Evolutionary conservation across 768 basidiomycete species (phyloP).

Genomic region (Flagelloscypha sp.): DNA sequence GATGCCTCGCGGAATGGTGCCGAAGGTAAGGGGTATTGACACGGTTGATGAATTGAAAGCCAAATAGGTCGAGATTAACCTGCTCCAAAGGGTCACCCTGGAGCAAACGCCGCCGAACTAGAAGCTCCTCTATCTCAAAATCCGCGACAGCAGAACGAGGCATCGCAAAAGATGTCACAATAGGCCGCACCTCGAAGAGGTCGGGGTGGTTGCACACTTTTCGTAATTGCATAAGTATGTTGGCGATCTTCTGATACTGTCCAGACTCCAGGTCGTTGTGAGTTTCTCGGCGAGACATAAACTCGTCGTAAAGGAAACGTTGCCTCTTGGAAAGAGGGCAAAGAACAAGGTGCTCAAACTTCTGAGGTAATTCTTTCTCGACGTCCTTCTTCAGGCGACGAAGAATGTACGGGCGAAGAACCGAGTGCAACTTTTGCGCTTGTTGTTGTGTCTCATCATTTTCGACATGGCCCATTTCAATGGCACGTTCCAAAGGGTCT

Average conservation of each 20-base stretch:
- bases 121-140: conserved; percentile 81
- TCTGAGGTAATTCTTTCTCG: conserved; percentile 90
- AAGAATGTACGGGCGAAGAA: conserved; percentile 92
- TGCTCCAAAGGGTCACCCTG: conserved; percentile 41
- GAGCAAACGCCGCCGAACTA: conserved; percentile 70
- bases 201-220: conserved; percentile 96
- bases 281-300: conserved; percentile 85
- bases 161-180: conserved; percentile 70
- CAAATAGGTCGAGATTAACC: conserved; percentile 55
- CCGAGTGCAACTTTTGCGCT: conserved; percentile 82
- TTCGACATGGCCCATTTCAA: conserved; percentile 69
- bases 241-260: conserved; percentile 82
- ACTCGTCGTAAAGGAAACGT: conserved; percentile 93
- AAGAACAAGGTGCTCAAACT: conserved; percentile 83
- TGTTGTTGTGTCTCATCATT: conserved; percentile 83
- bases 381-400: conserved; percentile 98
- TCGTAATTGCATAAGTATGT: conserved; percentile 95
- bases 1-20: conserved; percentile 41
- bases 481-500: conserved; percentile 92
- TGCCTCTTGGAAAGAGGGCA: conserved; percentile 88
- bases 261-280: conserved; percentile 77
- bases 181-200: conserved; percentile 83
- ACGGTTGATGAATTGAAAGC: conserved; percentile 50
- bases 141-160: conserved; percentile 67
- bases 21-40: conserved; percentile 48